Base-by-base conservation (phyloP, 2,329 filamentous ascomycete genomes). In the Periconia sp. region DNA sequence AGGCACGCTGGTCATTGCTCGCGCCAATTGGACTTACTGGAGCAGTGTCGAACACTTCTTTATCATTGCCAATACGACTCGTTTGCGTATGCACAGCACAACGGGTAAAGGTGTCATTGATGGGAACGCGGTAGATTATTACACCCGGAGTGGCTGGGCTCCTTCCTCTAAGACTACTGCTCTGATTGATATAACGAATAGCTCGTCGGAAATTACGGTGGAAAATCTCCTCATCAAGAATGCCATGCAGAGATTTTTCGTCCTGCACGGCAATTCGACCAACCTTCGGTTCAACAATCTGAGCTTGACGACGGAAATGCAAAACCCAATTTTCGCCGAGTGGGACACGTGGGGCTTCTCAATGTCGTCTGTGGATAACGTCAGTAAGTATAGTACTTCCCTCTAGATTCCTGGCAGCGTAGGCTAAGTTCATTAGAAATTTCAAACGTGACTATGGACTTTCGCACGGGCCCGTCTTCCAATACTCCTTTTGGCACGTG, bases 231-330 rank as follows among this genome's bases (percentile, higher is more conserved):
- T 50, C 6, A 61, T 73, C 24, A 71, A 69, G 43, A 75, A 77
- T 42, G 65, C 74, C 0, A 74, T 74, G 0, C 76, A 74, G 18
- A 71, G 76, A n/a, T 76, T 77, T 59, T 64, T 69, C 46, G n/a
- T 21, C 19, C 32, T 41, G 9, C 70, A 66, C 11, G 72, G 71
- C 3, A 57, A 53, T 22, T 63, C 69, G 1, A 58, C 44, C 1
- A 68, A 72, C 13, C 57, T 74, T 9, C 40, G 43, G 3, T 76
- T 74, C 52, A 50, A 10, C 46, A 61, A 31, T 9, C 59, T 76
- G 21, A 65, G 54, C 1, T 26, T 39, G 11, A 40, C 34, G 1
- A 38, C 39, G 13, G 33, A 43, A 4, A 17, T 31, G 3, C 22
- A 29, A 6, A 37, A 38, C 12, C 24, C 18, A n/a, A 40, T 30